Base-by-base conservation (phyloP, 2,329 filamentous ascomycete genomes). In the Zymoseptoria tritici region DNA sequence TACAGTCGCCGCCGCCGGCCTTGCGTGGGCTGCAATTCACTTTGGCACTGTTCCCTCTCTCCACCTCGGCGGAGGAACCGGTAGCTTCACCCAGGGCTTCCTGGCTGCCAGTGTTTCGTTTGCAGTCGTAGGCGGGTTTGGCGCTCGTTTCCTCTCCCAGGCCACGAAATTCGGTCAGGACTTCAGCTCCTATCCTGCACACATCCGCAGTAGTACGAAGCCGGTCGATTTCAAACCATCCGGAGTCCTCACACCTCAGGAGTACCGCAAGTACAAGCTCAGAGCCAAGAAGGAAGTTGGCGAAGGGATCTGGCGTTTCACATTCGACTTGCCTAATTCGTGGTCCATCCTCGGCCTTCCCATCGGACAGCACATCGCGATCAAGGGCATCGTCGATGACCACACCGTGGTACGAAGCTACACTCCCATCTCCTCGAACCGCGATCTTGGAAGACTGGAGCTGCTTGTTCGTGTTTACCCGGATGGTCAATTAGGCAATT, bases 381-480 rank as follows among this genome's bases (percentile, higher is more conserved):
- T 74, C 59, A 66, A 67, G 22, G 71, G 61, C 16, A 57, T 56
- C 9, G 56, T 67, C 13, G 66, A 65, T 53, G 67, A 64, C 21
- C 55, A 60, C 55, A 62, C 62, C 3, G 60, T 68, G 3, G 60
- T 57, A 2, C 62, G 67, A 29, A 63, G 59, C 16, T 68, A 68
- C 54, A 68, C 67, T 7, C 67, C 67, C 1, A 61, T 64, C 6
- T 67, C 66, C 9, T 67, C 83, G 55, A 66, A 68, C 52, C 50
- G 49, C 2, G 67, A 68, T 65, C 74, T 71, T 0, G 82, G 82
- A 29, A 65, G 71, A 2, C 68, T 84, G 1, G 79, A 82, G 61
- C 73, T 84, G 2, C 72, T 83, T 29, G 75, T 84, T 68, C 79
- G 79, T 60, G 71, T 77, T 49, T 85, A 85, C 64, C 75, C 78